phyloP scores from a whole-genome alignment of 805 yeast genomes.

The Pichia nanzhaoensis region DNA sequence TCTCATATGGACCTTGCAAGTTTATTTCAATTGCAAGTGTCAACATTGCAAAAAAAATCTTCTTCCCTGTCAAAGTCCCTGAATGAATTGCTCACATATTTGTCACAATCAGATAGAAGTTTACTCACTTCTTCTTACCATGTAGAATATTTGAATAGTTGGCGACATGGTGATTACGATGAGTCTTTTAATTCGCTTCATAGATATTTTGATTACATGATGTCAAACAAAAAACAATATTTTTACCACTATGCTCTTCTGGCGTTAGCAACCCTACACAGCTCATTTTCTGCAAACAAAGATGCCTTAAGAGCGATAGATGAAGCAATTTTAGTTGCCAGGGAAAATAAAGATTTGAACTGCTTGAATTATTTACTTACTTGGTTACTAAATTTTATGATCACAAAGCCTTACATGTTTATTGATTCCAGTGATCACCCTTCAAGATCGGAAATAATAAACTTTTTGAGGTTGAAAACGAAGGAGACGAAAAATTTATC shows the following conservation, averaged over 20 bases:
- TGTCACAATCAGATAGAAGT: slow-evolving; percentile 42
- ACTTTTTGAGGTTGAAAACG: slow-evolving; percentile 51
- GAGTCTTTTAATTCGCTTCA: slow-evolving; percentile 52
- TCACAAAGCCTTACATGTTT: slow-evolving; percentile 52
- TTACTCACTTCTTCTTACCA: slow-evolving; percentile 44
- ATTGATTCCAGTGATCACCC: slow-evolving; percentile 31
- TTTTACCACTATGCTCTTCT: slow-evolving; percentile 74
- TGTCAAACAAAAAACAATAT: slow-evolving; percentile 54
- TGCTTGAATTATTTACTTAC: slow-evolving; percentile 68
- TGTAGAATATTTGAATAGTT: slow-evolving; percentile 52
- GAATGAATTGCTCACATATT: slow-evolving; percentile 34
- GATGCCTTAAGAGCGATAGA: slow-evolving; percentile 75
- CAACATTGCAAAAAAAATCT: slow-evolving; percentile 45
- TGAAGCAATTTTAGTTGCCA: slow-evolving; percentile 81
- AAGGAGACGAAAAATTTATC: slow-evolving; percentile 39
- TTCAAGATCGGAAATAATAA: slow-evolving; percentile 59
- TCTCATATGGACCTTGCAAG: slow-evolving; percentile 47
- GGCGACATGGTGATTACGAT: slow-evolving; percentile 55
- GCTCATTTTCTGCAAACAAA: slow-evolving; percentile 55
- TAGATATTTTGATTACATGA: slow-evolving; percentile 66
- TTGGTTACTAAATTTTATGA: slow-evolving; percentile 68
- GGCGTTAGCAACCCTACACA: slow-evolving; percentile 65
- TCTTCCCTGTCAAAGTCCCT: slow-evolving; percentile 42
- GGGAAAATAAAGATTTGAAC: slow-evolving; percentile 72
- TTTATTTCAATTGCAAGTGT: slow-evolving; percentile 47